Base-by-base conservation (phyloP, 768 basidiomycete species). In the Coprinopsis cinerea region DNA sequence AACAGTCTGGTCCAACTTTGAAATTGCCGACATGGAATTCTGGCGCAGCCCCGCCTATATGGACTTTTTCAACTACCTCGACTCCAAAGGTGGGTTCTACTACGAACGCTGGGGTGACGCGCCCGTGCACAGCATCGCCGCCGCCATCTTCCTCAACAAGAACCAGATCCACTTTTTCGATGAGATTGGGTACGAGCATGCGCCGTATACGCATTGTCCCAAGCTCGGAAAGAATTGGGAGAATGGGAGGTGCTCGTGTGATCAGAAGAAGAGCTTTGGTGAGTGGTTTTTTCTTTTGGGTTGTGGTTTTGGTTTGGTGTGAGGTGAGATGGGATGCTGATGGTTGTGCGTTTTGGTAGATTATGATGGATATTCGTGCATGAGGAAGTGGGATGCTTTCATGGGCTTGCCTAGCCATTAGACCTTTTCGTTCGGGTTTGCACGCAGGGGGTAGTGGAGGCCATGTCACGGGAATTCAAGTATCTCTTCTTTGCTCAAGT, bases 101-200 rank as follows among this genome's bases (percentile, higher is more conserved):
- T 83, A 82, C 55, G 82, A 85, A 72, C 70, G 72, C 28, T 75
- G 73, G 73, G 72, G 72, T 6, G 83, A 84, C 55, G 84, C 84
- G 1, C 82, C 83, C 1, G 81, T 87, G 1, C 83, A 85, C 59
- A 79, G 76, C 24, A 82, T 85, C 49, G 85, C 77, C 13, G 83
- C 79, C 1, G 77, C 81, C 0, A 64, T 85, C 18, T 81, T 85
- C 59, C 73, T 76, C 11, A 53, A 59, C 0, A 76, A 75, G 52
- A 73, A 79, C 50, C 75, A 81, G 64, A 75, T 88, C 34, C 83
- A 88, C 59, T 88, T 82, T 69, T 88, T 88, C 65, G 68, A 79
- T 44, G 81, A 87, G 57, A 87, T 90, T 36, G 86, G 85, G 15
- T 92, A 90, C 61, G 72, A 79, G 49, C 88, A 91, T 49, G 75